These are phyloP conservation scores for Hymenotorrendiella dingleyae DNA, from an alignment of 2,329 filamentous ascomycete species.

Conservation along the genomic window DNA sequence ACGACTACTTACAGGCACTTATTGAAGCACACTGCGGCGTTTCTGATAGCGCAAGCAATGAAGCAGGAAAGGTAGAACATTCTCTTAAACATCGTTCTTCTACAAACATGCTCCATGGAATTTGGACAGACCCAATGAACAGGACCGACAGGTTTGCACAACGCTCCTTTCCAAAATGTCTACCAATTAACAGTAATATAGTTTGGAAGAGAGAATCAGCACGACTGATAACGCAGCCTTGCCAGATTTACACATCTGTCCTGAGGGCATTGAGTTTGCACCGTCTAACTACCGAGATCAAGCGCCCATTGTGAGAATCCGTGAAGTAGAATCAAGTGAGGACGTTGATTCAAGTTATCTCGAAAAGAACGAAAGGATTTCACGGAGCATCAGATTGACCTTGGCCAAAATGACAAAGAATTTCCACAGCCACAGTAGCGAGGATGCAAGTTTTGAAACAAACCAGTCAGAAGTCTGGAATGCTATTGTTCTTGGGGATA, in stretches of 20 bases:
- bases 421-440: conserved; percentile 5
- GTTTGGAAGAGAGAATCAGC: no score
- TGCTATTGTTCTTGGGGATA: conserved; percentile 10
- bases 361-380: background rate
- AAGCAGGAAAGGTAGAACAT: no score
- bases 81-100: no score
- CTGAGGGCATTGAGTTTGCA: background rate
- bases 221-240: no score
- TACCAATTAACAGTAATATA: no score
- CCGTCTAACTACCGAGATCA: conserved; percentile 1
- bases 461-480: conserved; percentile 6
- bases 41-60: background rate
- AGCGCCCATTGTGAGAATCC: background rate
- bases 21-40: background rate
- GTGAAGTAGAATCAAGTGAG: conserved; percentile 2
- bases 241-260: background rate
- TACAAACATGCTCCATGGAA: no score
- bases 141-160: no score
- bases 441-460: background rate
- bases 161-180: no score
- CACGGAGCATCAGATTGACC: conserved; percentile 14
- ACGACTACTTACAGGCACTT: conserved; percentile 2
- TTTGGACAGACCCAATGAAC: no score
- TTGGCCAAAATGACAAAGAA: conserved; percentile 22
- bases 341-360: conserved; percentile 11